Base-by-base conservation (phyloP, 169 alveolate species). In the Eimeria sp. region DNA sequence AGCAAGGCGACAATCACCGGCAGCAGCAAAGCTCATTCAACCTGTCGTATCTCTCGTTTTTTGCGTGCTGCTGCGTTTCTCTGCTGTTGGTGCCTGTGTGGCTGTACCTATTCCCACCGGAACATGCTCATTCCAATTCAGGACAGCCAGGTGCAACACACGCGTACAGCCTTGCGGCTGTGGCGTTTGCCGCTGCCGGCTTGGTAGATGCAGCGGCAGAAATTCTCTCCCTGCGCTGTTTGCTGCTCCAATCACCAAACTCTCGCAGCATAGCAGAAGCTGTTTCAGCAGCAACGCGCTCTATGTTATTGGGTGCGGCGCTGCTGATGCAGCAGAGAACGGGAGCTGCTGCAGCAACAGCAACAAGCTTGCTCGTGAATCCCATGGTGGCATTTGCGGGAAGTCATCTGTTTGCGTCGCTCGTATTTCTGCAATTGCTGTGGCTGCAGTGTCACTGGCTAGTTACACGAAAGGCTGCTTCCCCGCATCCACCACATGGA, bases 181-280 rank as follows among this genome's bases (percentile, higher is more conserved):
- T n/a, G 27, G 77, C 74, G 58, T 83, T 83, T 83, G 90, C 77
- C 77, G 49, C 68, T n/a, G 90, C 90, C 30, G 90, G 90, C 23
- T 62, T 83, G 90, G 60, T 58, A 54, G 90, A 83, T 58, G 90
- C 90, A 54, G 90, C 90, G 58, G 90, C 90, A 58, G 90, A 83
- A 60, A 56, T 83, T 83, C 74, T 83, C 10, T 83, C 77, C 49
- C 56, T 83, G 54, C 90, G 90, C 3, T 83, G 90, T 33, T 33
- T 83, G 40, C 14, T 83, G 52, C 77, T 83, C 33, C 90, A 14
- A 1, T 54, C 90, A 23, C 60, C 68, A 58, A 46, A 27, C 74
- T n/a, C 90, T n/a, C 90, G 90, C 72, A 62, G 77, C 68, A 37
- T 56, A 83, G 90, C 90, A 16, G 90, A 83, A 33, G 90, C 77